Evolutionary conservation across 2,329 filamentous ascomycete genomes (phyloP), one percentile per base, ranked within the genome.

Genomic region (Sclerotinia spermophila): DNA sequence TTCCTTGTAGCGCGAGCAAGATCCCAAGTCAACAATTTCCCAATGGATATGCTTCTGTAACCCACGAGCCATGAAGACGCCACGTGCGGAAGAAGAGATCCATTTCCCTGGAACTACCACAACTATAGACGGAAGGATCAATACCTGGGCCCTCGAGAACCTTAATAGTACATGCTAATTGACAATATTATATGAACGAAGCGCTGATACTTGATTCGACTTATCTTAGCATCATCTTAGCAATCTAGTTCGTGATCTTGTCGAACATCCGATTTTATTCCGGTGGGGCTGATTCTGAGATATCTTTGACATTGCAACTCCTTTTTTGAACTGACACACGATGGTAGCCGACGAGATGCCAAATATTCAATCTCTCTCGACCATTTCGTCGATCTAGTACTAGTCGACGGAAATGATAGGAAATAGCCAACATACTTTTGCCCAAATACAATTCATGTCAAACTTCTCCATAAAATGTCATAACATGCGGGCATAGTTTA

Each of bases 161-260:
- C 61, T 38, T 40, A 21, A 27, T n/a, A 7, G 44, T 24, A 48
- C 15, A 51, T n/a, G 24, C 44, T 51, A 64, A 10, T 44, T 35
- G 42, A 64, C 60, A n/a, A 15, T 7, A 65, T 38, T 65, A 40
- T 21, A 51, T 53, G 61, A 53, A 51, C 30, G 61, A 65, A 65
- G 61, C 61, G 45, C 45, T 51, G 44, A 65, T 51, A 65, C 61
- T 33, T 53, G 17, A 24, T 53, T 30, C 24, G 13, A 40, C 62
- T 53, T 66, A 66, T 66, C 62, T 27, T 65, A 45, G 27, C 24
- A 65, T 33, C 24, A 35, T 51, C 44, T 65, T 53, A 53, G 59
- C 42, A 30, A 13, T 13, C 24, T 45, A n/a, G 33, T 21, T 53
- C 35, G 17, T 40, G n/a, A 35, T 27, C n/a, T 30, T 24, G 51